Percentiles rank a stretch among this genome's conserved stretches.
Conservation (phyloP, 2,329 filamentous ascomycete species). For the Pseudopithomyces chartarum region DNA sequence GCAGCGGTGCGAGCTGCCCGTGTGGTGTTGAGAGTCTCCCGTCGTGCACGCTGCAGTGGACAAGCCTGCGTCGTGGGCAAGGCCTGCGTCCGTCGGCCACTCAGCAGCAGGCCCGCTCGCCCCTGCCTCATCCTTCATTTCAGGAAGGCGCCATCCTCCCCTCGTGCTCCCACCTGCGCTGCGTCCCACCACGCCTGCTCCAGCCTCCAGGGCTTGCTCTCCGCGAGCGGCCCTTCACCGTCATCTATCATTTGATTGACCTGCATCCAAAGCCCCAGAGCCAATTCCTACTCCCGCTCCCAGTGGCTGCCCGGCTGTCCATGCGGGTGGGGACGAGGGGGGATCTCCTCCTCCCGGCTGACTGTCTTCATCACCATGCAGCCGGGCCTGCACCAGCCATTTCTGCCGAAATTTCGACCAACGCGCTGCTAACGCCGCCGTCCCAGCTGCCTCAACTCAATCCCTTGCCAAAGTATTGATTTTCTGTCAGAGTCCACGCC, state of each 20-base stretch:
- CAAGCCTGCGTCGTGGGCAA: too few species aligned
- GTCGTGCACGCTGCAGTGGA: background rate
- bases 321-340: background rate
- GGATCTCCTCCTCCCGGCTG: constrained; percentile 11
- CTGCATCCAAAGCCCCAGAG: constrained; percentile 5
- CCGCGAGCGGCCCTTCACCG: background rate
- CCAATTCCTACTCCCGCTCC: constrained; percentile 7
- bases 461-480: constrained; percentile 5
- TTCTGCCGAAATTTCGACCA: constrained; percentile 17
- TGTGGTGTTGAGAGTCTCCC: background rate
- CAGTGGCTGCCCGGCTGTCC: background rate
- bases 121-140: constrained; percentile 21
- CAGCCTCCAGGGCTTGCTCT: too few species aligned
- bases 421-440: constrained; percentile 9
- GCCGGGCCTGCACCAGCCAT: constrained; percentile 15
- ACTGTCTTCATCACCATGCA: constrained; percentile 25
- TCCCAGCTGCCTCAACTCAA: constrained; percentile 7
- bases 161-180: constrained; percentile 20
- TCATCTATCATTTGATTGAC: constrained; percentile 12
- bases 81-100: background rate
- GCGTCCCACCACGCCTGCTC: constrained; percentile 14
- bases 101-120: constrained; percentile 2
- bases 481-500: background rate
- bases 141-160: constrained; percentile 21
- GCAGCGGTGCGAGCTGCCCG: background rate